Conservation (phyloP, 1,139 yeast species). For the Taphrina pruni region DNA sequence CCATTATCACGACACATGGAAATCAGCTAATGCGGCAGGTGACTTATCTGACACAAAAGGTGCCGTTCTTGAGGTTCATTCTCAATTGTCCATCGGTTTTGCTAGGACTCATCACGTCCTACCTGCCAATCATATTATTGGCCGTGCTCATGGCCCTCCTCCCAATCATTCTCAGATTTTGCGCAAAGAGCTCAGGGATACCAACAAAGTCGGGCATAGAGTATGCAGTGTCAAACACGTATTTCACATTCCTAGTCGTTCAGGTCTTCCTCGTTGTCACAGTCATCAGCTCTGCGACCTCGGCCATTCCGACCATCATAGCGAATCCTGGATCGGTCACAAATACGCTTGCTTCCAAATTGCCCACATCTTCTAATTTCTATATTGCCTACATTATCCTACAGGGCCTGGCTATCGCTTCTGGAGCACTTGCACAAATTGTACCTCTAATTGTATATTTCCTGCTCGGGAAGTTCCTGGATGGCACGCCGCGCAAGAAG, state of each 20-base stretch:
- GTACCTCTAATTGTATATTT: constrained; percentile 73
- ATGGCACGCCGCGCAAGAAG: constrained; percentile 84
- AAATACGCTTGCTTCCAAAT: constrained; percentile 67
- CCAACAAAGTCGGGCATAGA: constrained; percentile 76
- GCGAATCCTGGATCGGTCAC: constrained; percentile 69
- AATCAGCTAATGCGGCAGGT: constrained; percentile 55
- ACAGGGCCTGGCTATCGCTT: constrained; percentile 83
- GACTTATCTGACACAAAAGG: constrained; percentile 67
- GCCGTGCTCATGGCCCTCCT: constrained; percentile 82
- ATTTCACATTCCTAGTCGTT: constrained; percentile 84
- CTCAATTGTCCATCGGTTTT: constrained; percentile 68
- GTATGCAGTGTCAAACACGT: constrained; percentile 81
- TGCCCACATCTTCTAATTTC: constrained; percentile 91
- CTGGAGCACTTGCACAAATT: constrained; percentile 80
- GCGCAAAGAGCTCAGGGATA: constrained; percentile 65
- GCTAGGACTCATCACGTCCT: constrained; percentile 81
- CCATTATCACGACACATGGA: neutral
- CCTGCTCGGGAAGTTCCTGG: constrained; percentile 70
- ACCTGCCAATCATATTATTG: constrained; percentile 82
- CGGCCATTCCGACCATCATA: constrained; percentile 72
- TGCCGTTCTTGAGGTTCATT: constrained; percentile 74
- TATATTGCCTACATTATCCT: constrained; percentile 69
- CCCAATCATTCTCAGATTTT: constrained; percentile 75
- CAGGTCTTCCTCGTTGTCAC: constrained; percentile 84
- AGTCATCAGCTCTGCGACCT: constrained; percentile 77